Conservation (phyloP, 768 basidiomycete genomes). For the Hericium alpestre region DNA sequence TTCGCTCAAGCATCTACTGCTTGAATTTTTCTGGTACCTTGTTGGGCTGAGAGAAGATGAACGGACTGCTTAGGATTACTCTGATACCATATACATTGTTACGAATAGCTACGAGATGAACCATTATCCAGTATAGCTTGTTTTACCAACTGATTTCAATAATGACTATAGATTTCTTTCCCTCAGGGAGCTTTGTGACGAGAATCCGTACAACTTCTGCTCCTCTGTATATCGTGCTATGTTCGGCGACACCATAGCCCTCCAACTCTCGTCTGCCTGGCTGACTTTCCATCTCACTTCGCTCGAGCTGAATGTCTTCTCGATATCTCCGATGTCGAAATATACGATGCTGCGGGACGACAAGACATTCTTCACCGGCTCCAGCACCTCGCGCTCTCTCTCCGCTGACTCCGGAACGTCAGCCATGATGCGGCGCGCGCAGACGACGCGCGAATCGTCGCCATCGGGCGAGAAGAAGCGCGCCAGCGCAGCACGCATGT, state of each 20-base stretch:
- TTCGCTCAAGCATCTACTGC: conserved; percentile 63
- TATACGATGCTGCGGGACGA: conserved; percentile 41
- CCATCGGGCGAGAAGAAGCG: conserved; percentile 47
- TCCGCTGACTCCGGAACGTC: conserved; percentile 9
- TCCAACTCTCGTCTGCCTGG: conserved; percentile 30
- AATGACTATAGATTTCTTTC: background rate
- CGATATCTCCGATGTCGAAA: conserved; percentile 47
- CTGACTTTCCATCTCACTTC: conserved; percentile 42
- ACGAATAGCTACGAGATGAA: background rate
- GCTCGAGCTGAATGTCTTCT: conserved; percentile 60
- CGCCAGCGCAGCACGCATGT: conserved; percentile 47
- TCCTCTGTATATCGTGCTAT: conserved; percentile 43
- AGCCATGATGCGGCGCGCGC: conserved; percentile 42
- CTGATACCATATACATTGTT: background rate
- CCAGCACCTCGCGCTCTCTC: conserved; percentile 20
- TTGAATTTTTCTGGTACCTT: conserved; percentile 10
- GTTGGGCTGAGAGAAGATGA: background rate
- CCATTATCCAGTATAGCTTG: background rate
- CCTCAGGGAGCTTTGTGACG: background rate
- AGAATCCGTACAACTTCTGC: conserved; percentile 32
- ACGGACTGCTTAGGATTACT: background rate
- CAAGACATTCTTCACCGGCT: conserved; percentile 39
- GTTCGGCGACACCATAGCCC: conserved; percentile 30
- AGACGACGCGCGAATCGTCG: conserved; percentile 55
- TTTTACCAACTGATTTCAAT: background rate